A percentile compares a stretch with the other conserved stretches of the same genome.
These are phyloP conservation scores for Starmerella vaccinii DNA, from an alignment of 805 yeast genomes.

Conservation along the genomic window DNA sequence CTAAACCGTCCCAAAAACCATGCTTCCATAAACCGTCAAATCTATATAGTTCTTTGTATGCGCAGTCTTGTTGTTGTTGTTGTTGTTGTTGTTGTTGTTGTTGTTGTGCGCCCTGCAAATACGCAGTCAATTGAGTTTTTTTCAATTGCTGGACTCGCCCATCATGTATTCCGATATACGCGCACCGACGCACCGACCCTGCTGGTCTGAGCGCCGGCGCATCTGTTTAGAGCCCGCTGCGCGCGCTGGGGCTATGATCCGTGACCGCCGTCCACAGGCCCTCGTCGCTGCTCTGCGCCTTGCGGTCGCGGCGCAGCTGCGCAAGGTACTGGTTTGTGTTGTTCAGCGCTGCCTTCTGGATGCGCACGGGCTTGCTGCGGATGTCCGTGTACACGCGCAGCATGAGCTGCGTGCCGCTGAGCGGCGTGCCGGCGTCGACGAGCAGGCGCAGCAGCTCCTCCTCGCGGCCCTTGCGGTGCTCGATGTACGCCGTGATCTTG, in stretches of 20 bases:
- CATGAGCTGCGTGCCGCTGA: conserved; percentile 22
- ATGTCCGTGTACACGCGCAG: conserved; percentile 23
- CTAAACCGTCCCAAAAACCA: too few relatives aligned
- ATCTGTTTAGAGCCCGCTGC: conserved; percentile 1
- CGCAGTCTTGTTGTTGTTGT: too few relatives aligned
- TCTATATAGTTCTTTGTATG: too few relatives aligned
- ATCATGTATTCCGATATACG: too few relatives aligned
- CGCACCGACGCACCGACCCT: too few relatives aligned
- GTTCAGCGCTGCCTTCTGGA: conserved; percentile 29
- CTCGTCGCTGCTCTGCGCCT: conserved; percentile 14
- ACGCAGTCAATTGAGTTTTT: too few relatives aligned
- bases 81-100: too few relatives aligned
- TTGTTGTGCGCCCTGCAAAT: too few relatives aligned
- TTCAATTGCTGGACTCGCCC: too few relatives aligned
- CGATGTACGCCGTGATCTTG: conserved; percentile 29
- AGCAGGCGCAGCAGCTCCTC: conserved; percentile 26
- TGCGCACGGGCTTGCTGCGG: conserved; percentile 22
- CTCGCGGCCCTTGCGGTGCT: conserved; percentile 31
- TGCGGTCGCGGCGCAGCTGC: conserved; percentile 26
- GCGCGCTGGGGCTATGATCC: background rate
- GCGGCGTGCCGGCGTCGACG: conserved; percentile 7
- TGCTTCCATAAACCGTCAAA: too few relatives aligned
- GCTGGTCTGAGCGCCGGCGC: too few relatives aligned
- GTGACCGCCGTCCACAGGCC: conserved; percentile 3
- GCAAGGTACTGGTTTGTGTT: conserved; percentile 28